phyloP scores from a whole-genome alignment of 371 early-diverging fungal genomes.

The Apophysomyces variabilis region DNA sequence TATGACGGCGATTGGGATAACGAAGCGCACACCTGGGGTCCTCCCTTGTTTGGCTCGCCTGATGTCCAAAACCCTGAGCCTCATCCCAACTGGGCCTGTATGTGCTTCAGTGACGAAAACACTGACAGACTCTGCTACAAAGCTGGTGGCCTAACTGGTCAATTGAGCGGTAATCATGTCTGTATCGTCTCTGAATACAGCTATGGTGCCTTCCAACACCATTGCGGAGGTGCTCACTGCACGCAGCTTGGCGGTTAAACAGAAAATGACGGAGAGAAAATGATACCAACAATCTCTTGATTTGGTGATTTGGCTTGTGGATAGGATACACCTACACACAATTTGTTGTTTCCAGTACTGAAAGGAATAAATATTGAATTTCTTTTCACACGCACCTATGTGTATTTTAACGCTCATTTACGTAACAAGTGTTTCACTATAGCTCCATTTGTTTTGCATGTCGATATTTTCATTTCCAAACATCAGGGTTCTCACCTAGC shows the following conservation, averaged over 20 bases:
- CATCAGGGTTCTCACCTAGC: too few relatives aligned
- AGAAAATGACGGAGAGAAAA: not conserved
- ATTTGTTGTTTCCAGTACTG: too few relatives aligned
- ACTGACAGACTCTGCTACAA: not conserved
- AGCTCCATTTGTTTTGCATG: too few relatives aligned
- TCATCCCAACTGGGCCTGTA: slow-evolving; percentile 3
- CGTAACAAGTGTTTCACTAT: too few relatives aligned
- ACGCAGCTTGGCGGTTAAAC: not conserved
- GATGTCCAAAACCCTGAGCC: not conserved
- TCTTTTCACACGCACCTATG: too few relatives aligned
- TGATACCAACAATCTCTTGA: too few relatives aligned
- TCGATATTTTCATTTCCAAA: too few relatives aligned
- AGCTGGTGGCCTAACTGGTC: not conserved
- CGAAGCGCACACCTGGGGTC: not conserved
- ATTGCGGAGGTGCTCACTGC: not conserved
- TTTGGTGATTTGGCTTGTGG: too few relatives aligned
- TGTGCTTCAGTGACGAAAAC: not conserved
- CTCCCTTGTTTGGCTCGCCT: not conserved
- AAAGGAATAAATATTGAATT: too few relatives aligned
- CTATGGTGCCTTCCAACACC: not conserved
- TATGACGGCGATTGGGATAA: not conserved
- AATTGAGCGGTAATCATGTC: not conserved
- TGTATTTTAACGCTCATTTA: too few relatives aligned
- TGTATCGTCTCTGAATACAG: slow-evolving; percentile 10
- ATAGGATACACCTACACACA: too few relatives aligned